Conservation (phyloP, 2,329 filamentous ascomycete genomes). For the Fonsecaea multimorphosa region DNA sequence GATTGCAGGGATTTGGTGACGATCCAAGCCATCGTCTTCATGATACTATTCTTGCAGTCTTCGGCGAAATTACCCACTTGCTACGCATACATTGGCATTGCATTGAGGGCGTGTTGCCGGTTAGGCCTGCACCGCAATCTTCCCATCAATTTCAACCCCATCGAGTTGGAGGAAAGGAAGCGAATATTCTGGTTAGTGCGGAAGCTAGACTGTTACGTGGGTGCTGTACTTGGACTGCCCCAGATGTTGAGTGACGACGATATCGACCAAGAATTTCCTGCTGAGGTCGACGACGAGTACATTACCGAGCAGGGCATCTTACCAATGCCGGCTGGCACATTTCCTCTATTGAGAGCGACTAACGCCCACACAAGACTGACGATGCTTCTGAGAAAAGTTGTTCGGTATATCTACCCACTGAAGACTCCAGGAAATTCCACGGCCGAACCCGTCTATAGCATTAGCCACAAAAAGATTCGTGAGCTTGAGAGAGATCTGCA, state of each 20-base stretch:
- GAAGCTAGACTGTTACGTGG: conserved; percentile 59
- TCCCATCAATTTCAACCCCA: conserved; percentile 69
- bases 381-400: conserved; percentile 65
- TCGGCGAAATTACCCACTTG: conserved; percentile 80
- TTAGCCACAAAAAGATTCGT: conserved; percentile 68
- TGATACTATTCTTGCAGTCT: conserved; percentile 80
- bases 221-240: conserved; percentile 56
- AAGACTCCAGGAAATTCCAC: conserved; percentile 50
- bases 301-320: conserved; percentile 54
- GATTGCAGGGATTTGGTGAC: conserved; percentile 75
- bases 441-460: conserved; percentile 62
- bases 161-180: conserved; percentile 75
- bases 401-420: conserved; percentile 68
- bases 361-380: conserved; percentile 67
- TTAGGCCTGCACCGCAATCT: conserved; percentile 79
- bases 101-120: conserved; percentile 74
- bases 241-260: conserved; percentile 58
- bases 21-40: conserved; percentile 76
- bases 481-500: conserved; percentile 69
- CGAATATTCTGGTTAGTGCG: conserved; percentile 63
- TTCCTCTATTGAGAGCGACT: conserved; percentile 64
- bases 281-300: conserved; percentile 55
- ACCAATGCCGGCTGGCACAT: conserved; percentile 61
- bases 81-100: conserved; percentile 80
- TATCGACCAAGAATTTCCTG: conserved; percentile 57